Evolutionary conservation across 371 early-diverging fungal species (phyloP).

Genomic region (Fennellomyces sp.): DNA sequence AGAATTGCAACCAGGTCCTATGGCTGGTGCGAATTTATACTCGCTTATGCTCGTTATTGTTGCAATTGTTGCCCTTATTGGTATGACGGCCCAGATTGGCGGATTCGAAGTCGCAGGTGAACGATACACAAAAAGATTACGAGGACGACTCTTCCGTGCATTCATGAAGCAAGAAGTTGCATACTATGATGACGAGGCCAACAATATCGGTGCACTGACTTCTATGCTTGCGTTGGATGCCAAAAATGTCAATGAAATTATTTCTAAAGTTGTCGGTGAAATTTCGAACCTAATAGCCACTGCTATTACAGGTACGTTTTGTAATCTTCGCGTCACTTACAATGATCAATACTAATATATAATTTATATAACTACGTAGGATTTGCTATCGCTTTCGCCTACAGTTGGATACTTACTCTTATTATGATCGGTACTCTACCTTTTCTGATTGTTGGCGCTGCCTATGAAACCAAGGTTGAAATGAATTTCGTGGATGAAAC

Average conservation of each 20-base stretch:
- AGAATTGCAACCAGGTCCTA: slow-evolving; percentile 13
- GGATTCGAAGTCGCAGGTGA: slow-evolving; percentile 49
- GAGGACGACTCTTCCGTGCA: slow-evolving; percentile 48
- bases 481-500: slow-evolving; percentile 47
- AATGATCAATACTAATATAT: too few relatives aligned
- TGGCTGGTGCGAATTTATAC: slow-evolving; percentile 63
- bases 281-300: slow-evolving; percentile 49
- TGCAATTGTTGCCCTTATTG: slow-evolving; percentile 46
- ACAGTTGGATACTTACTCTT: slow-evolving; percentile 52
- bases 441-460: slow-evolving; percentile 29
- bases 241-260: slow-evolving; percentile 57
- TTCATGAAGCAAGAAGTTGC: slow-evolving; percentile 76
- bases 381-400: slow-evolving; percentile 33
- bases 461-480: slow-evolving; percentile 21
- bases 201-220: slow-evolving; percentile 79
- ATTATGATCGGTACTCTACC: slow-evolving; percentile 46
- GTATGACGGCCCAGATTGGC: slow-evolving; percentile 23
- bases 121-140: slow-evolving; percentile 54
- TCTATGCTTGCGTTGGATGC: slow-evolving; percentile 83
- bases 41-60: slow-evolving; percentile 68
- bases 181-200: slow-evolving; percentile 81
- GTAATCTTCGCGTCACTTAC: too few relatives aligned
- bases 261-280: slow-evolving; percentile 66
- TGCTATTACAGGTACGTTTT: slow-evolving; percentile 19
- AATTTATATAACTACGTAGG: too few relatives aligned